A percentile compares a stretch with the other conserved stretches of the same genome.
phyloP scores from a whole-genome alignment of 2,329 filamentous ascomycete species.

The Colletotrichum melonis region DNA sequence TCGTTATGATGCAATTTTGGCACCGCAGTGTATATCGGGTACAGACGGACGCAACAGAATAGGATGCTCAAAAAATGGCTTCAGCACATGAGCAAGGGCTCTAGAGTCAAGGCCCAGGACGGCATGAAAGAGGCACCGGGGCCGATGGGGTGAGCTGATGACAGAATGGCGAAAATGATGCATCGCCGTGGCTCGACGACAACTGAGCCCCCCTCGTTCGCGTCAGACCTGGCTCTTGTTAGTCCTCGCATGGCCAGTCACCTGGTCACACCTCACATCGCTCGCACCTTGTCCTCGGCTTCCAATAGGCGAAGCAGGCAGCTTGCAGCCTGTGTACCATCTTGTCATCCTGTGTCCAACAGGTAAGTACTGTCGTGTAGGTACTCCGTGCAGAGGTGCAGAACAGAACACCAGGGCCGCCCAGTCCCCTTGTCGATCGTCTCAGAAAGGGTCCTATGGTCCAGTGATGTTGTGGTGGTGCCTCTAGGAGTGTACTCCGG shows the following conservation, averaged over 20 bases:
- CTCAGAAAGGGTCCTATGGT: not conserved
- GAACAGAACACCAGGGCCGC: too few species aligned
- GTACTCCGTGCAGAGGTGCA: not conserved
- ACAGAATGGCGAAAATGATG: slow-evolving; percentile 34
- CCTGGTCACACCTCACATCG: slow-evolving; percentile 16
- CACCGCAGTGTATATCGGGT: not conserved
- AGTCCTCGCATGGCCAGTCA: slow-evolving; percentile 19
- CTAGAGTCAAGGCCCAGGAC: not conserved
- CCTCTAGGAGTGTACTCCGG: not conserved
- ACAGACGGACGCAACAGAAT: not conserved
- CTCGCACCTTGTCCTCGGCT: not conserved
- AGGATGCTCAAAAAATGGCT: not conserved
- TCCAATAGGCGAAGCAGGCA: not conserved
- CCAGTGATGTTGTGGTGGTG: not conserved
- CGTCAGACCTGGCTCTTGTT: slow-evolving; percentile 11
- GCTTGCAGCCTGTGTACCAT: not conserved
- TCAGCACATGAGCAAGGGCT: not conserved
- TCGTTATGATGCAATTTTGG: slow-evolving; percentile 13
- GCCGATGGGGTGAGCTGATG: slow-evolving; percentile 32
- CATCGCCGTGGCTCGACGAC: slow-evolving; percentile 9
- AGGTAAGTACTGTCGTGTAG: not conserved
- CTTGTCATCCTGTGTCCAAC: not conserved
- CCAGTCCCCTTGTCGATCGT: not conserved
- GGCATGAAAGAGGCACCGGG: not conserved
- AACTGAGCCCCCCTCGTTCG: slow-evolving; percentile 10